Conservation (phyloP, 306 rosid genomes). For the Fagus crenata region DNA sequence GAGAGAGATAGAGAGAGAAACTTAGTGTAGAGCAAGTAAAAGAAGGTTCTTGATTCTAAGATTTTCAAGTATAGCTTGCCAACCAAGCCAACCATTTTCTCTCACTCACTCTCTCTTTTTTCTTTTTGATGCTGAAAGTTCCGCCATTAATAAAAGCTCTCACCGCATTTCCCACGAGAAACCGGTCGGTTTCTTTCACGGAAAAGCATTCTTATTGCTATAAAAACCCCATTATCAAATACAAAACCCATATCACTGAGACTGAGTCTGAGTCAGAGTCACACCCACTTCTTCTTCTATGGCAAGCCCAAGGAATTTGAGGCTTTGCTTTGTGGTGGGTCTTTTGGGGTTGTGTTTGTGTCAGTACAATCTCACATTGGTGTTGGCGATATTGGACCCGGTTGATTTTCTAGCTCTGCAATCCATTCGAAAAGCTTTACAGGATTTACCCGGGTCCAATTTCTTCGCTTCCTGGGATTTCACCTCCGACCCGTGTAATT, state of each 20-base stretch:
- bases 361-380: constrained; percentile 25
- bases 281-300: constrained; percentile 27
- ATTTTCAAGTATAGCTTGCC: constrained; percentile 49
- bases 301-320: constrained; percentile 38
- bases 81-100: constrained; percentile 48
- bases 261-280: background rate
- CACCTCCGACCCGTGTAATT: constrained; percentile 89
- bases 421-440: constrained; percentile 64
- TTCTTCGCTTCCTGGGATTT: constrained; percentile 93
- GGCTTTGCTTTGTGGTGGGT: constrained; percentile 13
- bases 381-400: constrained; percentile 74
- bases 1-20: constrained; percentile 4
- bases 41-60: constrained; percentile 16
- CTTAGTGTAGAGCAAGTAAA: background rate
- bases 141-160: constrained; percentile 51
- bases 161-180: constrained; percentile 60
- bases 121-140: constrained; percentile 29
- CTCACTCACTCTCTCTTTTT: background rate
- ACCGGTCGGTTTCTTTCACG: constrained; percentile 41
- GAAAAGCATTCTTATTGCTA: constrained; percentile 30
- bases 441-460: constrained; percentile 80
- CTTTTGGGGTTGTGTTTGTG: constrained; percentile 34
- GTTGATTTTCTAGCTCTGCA: constrained; percentile 86
- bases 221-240: constrained; percentile 26
- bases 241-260: constrained; percentile 20